phyloP scores from a whole-genome alignment of 306 rosid genomes.

The Macrotyloma uniflorum region DNA sequence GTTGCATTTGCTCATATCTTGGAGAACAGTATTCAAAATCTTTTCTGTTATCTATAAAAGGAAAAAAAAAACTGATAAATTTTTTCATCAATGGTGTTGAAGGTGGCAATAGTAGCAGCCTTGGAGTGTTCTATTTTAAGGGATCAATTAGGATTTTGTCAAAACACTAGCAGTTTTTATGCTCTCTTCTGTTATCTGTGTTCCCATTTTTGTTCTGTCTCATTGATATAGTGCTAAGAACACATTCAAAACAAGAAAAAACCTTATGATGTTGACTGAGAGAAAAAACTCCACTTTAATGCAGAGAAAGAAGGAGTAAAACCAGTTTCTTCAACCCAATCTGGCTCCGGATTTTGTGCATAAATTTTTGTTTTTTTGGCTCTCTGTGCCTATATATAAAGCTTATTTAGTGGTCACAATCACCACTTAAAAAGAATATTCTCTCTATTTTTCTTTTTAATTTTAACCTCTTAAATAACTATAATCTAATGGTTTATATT shows the following conservation, averaged over 20 bases:
- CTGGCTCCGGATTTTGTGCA: background rate
- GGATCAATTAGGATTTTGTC: conserved; percentile 9
- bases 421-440: no score
- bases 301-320: no score
- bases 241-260: background rate
- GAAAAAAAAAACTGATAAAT: background rate
- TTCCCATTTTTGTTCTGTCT: background rate
- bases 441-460: no score
- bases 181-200: background rate
- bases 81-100: background rate
- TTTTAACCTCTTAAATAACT: no score
- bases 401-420: no score
- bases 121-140: conserved; percentile 18
- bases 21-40: no score
- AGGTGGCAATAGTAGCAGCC: background rate
- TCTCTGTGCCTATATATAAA: no score
- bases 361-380: background rate
- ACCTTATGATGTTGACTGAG: conserved; percentile 1
- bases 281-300: background rate
- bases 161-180: background rate
- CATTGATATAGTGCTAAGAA: background rate
- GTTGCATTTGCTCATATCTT: no score
- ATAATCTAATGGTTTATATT: no score
- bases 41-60: background rate
- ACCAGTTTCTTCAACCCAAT: background rate